Percentiles rank a stretch among this genome's conserved stretches.
Conservation (phyloP, 768 basidiomycete species). For the Trametes maxima region DNA sequence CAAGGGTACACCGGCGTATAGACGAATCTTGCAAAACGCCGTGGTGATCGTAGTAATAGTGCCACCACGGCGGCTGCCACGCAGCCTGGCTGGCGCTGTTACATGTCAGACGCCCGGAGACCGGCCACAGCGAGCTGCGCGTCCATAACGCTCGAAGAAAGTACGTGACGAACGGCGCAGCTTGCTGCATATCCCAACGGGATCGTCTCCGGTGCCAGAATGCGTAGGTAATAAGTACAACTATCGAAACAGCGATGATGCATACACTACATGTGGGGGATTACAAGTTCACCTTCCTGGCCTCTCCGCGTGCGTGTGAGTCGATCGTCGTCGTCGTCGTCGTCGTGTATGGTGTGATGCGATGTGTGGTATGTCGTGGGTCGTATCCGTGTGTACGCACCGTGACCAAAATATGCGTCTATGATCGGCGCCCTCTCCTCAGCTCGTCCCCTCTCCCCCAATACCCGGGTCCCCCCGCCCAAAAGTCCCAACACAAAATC, state of each 20-base stretch:
- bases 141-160: too few species aligned
- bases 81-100: too few species aligned
- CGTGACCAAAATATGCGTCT: background rate
- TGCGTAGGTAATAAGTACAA: conserved; percentile 10
- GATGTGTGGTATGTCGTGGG: background rate
- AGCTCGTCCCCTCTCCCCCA: background rate
- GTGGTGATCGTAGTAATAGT: too few species aligned
- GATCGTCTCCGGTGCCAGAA: background rate
- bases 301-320: background rate
- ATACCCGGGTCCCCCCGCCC: background rate
- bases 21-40: too few species aligned
- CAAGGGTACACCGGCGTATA: too few species aligned
- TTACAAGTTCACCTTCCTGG: conserved; percentile 5
- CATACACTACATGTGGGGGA: conserved; percentile 13
- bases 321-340: too few species aligned
- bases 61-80: too few species aligned
- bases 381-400: background rate
- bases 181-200: background rate
- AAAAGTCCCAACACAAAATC: background rate
- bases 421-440: background rate
- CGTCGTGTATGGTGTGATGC: background rate
- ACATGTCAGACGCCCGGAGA: too few species aligned
- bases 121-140: too few species aligned
- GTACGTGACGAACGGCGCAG: too few species aligned
- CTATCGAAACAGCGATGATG: conserved; percentile 15